Conservation (phyloP, 1,284 basidiomycete genomes). For the Cystobasidium pallidum region DNA sequence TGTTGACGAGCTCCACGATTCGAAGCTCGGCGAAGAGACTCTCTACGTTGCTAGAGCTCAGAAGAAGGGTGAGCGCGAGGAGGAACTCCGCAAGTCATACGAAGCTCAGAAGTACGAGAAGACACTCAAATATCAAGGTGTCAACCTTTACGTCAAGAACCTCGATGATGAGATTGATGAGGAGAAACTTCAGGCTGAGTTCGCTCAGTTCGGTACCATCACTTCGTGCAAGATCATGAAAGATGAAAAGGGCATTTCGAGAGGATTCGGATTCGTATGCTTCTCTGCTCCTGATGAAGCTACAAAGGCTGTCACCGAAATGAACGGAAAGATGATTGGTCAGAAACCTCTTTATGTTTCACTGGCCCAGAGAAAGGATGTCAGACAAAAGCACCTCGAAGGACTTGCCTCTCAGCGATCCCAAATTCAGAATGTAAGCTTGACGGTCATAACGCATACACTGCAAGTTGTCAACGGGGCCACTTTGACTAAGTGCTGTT, state of each 20-base stretch:
- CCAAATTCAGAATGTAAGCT: conserved; percentile 69
- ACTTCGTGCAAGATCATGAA: conserved; percentile 99
- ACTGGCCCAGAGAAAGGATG: conserved; percentile 96
- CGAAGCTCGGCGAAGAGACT: conserved; percentile 82
- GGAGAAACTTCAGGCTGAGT: conserved; percentile 90
- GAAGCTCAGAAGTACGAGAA: conserved; percentile 97
- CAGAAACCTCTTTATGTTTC: conserved; percentile 98
- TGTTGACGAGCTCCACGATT: conserved; percentile 87
- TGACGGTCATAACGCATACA: background rate
- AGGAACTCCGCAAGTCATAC: conserved; percentile 91
- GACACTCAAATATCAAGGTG: conserved; percentile 96
- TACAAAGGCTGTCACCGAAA: conserved; percentile 98
- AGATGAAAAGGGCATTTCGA: conserved; percentile 86
- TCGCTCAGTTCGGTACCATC: conserved; percentile 95
- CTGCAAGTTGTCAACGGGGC: background rate
- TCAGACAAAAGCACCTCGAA: conserved; percentile 97
- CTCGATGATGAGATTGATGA: conserved; percentile 68
- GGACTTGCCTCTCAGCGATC: conserved; percentile 96
- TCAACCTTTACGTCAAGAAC: conserved; percentile 99
- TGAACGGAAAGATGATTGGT: conserved; percentile 99
- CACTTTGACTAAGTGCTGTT: background rate
- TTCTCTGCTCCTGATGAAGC: conserved; percentile 98
- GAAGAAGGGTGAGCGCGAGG: conserved; percentile 98
- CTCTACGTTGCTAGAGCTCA: conserved; percentile 96
- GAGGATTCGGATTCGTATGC: conserved; percentile 99